Conservation (phyloP, 2,329 filamentous ascomycete species). For the Aureobasidium sp. region DNA sequence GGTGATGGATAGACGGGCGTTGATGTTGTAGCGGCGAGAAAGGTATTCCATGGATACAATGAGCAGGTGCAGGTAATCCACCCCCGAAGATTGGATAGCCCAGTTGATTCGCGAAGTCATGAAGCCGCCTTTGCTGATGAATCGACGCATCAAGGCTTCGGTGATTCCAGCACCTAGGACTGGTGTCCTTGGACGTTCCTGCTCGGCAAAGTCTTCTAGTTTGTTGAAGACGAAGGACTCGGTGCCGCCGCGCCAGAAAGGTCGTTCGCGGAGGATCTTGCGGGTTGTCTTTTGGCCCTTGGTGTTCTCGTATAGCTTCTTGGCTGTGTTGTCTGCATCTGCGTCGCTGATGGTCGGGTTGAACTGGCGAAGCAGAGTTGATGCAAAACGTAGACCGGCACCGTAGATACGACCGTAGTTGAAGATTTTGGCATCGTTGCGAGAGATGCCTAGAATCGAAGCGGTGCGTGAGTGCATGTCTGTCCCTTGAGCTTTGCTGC, state of each 20-base stretch:
- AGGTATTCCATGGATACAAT: slow-evolving; percentile 94
- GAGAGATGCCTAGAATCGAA: slow-evolving; percentile 80
- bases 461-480: slow-evolving; percentile 93
- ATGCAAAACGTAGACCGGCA: slow-evolving; percentile 89
- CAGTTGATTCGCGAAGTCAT: slow-evolving; percentile 97
- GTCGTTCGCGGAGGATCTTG: slow-evolving; percentile 59
- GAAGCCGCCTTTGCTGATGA: slow-evolving; percentile 81
- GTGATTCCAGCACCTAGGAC: slow-evolving; percentile 93
- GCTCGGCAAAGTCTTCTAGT: slow-evolving; percentile 93
- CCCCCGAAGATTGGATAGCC: slow-evolving; percentile 95
- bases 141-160: slow-evolving; percentile 82
- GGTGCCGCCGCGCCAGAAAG: slow-evolving; percentile 93
- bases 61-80: slow-evolving; percentile 91
- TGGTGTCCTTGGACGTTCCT: slow-evolving; percentile 81
- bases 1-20: slow-evolving; percentile 80
- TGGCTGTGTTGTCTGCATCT: slow-evolving; percentile 66
- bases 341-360: slow-evolving; percentile 74
- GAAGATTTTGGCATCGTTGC: slow-evolving; percentile 95
- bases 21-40: slow-evolving; percentile 71
- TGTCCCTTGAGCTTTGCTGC: slow-evolving; percentile 86
- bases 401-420: slow-evolving; percentile 99
- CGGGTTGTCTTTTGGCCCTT: slow-evolving; percentile 81
- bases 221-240: slow-evolving; percentile 98
- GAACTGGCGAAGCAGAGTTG: slow-evolving; percentile 84
- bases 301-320: slow-evolving; percentile 75